Evolutionary conservation across 2,329 filamentous ascomycete species (phyloP), one percentile per base, ranked within the genome.

Genomic region (Penicillium polonicum): DNA sequence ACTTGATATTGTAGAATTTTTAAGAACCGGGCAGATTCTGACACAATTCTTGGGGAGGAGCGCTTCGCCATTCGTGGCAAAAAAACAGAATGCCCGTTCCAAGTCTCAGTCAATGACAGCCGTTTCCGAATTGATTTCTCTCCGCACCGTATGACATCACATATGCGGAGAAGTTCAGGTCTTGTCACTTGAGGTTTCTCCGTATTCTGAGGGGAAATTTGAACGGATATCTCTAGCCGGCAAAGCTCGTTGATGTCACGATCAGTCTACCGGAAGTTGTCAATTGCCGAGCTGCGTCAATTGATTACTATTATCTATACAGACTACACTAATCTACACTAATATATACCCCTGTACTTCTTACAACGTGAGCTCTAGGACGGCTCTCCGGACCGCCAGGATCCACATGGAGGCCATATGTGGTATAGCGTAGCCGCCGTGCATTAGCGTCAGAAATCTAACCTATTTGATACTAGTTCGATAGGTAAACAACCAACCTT

Each of bases 361-460:
- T 46, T 15, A 33, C 7, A 13, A 13, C n/a, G 5, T 27, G 12
- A 33, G n/a, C 15, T 33, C 5, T 33, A 33, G 12, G 31, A 33
- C 5, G 21, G 21, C 45, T 23, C 33, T 48, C n/a, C n/a, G 27
- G 44, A 46, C 29, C 27, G 12, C 13, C 12, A 15, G 27, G 44
- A 46, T 9, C 31, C 31, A 48, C 31, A 48, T n/a, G 5, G 3
- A 35, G 13, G 13, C 15, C 31, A 17, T 25, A 36, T 25, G 13
- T 25, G 31, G 45, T n/a, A 25, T 60, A 58, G 55, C 29, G 58
- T 58, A 60, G 58, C 58, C 58, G 55, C 46, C 38, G 10, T 55
- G 51, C 55, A 52, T 58, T 52, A 58, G 55, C 36, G 36, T 48
- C 29, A 17, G 5, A 17, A 15, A 15, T 17, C 27, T 52, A 31